Evolutionary conservation across 2,329 filamentous ascomycete species (phyloP).

Genomic region (Fonsecaea monophora): DNA sequence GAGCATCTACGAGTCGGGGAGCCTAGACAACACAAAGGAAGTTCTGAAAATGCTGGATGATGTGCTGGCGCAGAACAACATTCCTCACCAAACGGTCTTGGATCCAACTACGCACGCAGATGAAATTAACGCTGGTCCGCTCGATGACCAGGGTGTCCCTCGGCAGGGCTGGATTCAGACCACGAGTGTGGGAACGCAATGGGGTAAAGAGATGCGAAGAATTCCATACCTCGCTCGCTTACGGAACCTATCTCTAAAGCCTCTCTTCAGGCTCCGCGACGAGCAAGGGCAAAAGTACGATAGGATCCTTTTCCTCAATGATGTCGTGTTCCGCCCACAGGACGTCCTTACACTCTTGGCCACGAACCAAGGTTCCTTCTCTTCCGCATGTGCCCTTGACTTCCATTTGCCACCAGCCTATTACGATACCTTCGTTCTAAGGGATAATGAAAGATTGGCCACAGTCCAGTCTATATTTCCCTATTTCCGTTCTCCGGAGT

Average conservation of each 20-base stretch:
- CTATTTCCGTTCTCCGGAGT: conserved; percentile 60
- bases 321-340: conserved; percentile 56
- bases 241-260: conserved; percentile 69
- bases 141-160: conserved; percentile 47
- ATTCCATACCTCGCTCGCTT: conserved; percentile 72
- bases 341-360: conserved; percentile 65
- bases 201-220: conserved; percentile 63
- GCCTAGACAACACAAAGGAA: conserved; percentile 71
- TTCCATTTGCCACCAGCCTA: conserved; percentile 69
- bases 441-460: conserved; percentile 69
- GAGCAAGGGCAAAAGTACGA: conserved; percentile 61
- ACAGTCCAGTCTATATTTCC: conserved; percentile 72
- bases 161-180: conserved; percentile 65
- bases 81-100: conserved; percentile 63
- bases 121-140: conserved; percentile 56
- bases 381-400: conserved; percentile 74
- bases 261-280: conserved; percentile 57
- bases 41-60: conserved; percentile 64
- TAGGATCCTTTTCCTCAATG: conserved; percentile 65
- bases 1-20: conserved; percentile 72
- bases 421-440: conserved; percentile 76
- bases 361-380: conserved; percentile 65
- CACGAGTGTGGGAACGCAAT: conserved; percentile 41
- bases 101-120: conserved; percentile 66
- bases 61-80: conserved; percentile 45